Evolutionary conservation across 2,329 filamentous ascomycete species (phyloP).

Genomic region (Fusarium tjaetaba): DNA sequence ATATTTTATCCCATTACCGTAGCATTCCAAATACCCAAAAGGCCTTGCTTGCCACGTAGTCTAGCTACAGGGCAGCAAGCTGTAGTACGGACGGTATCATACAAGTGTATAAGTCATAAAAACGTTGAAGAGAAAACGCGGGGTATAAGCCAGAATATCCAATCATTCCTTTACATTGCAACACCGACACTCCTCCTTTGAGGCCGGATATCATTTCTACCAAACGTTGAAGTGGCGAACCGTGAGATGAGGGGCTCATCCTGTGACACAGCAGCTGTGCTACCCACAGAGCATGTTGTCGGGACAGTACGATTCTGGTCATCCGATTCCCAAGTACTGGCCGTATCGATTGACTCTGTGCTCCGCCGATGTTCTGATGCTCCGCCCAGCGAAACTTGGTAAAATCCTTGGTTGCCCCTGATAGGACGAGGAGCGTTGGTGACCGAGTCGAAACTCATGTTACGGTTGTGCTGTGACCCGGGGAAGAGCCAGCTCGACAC

Average conservation of each 20-base stretch:
- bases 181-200: constrained; percentile 42
- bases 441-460: constrained; percentile 59
- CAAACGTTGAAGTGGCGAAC: constrained; percentile 43
- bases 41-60: constrained; percentile 21
- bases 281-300: constrained; percentile 61
- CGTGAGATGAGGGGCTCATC: constrained; percentile 54
- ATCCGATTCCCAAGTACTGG: constrained; percentile 62
- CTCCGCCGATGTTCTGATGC: constrained; percentile 49
- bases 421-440: constrained; percentile 66
- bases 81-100: constrained; percentile 41
- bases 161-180: constrained; percentile 41
- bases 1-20: constrained; percentile 19
- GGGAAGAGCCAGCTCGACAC: constrained; percentile 70
- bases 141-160: constrained; percentile 31
- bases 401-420: constrained; percentile 64
- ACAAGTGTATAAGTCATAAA: constrained; percentile 34
- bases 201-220: constrained; percentile 33
- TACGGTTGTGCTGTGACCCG: constrained; percentile 49
- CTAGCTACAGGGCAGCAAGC: constrained; percentile 21
- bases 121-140: constrained; percentile 25
- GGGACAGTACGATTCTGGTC: constrained; percentile 57
- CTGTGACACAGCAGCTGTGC: constrained; percentile 52
- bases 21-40: constrained; percentile 10
- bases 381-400: constrained; percentile 59
- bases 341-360: constrained; percentile 57